These are phyloP conservation scores for Colletotrichum lindemuthianum DNA, from an alignment of 2,329 filamentous ascomycete species.

Conservation along the genomic window DNA sequence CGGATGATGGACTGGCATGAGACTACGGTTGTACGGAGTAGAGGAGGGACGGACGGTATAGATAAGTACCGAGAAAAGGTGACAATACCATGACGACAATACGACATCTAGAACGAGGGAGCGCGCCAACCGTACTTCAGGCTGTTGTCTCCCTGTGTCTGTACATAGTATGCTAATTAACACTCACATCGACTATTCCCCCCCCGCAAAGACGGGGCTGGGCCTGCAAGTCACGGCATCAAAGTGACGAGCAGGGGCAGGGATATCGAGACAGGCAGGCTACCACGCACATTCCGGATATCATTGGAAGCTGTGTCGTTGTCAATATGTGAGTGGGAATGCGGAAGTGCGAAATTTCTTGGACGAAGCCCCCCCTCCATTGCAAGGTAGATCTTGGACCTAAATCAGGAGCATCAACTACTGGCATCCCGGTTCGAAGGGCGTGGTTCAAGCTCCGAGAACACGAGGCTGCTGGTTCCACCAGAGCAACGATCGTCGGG, in stretches of 20 bases:
- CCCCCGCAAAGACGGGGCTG: slow-evolving; percentile 18
- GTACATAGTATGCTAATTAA: no score
- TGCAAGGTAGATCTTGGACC: slow-evolving; percentile 29
- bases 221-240: slow-evolving; percentile 25
- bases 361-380: slow-evolving; percentile 21
- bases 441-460: slow-evolving; percentile 17
- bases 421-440: neutral
- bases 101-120: neutral
- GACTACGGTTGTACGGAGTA: neutral
- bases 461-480: slow-evolving; percentile 14
- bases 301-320: slow-evolving; percentile 1
- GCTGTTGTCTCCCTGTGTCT: no score
- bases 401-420: neutral
- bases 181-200: neutral
- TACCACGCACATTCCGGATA: neutral
- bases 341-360: slow-evolving; percentile 20
- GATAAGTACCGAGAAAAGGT: slow-evolving; percentile 15
- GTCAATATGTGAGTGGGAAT: slow-evolving; percentile 20
- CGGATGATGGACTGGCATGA: neutral
- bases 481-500: neutral
- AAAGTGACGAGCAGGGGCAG: slow-evolving; percentile 25
- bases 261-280: slow-evolving; percentile 6
- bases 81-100: slow-evolving; percentile 21
- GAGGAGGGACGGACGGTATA: neutral
- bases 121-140: neutral